Evolutionary conservation across 305 asterid genomes (phyloP), one percentile per base, ranked within the genome.

Genomic region (Fraxinus nigra): DNA sequence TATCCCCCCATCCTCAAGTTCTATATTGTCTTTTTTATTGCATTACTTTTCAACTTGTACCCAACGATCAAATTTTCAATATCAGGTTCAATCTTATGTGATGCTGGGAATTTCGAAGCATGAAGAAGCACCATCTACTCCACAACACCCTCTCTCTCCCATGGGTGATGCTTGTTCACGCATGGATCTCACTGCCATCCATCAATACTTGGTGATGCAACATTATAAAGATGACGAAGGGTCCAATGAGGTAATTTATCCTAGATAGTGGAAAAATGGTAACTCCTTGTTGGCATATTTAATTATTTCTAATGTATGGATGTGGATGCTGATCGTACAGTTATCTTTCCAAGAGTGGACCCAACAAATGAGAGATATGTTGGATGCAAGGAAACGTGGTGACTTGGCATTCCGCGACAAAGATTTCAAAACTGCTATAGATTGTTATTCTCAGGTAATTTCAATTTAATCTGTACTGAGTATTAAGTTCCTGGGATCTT

Each of bases 281-380:
- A 61, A 74, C 34, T 78, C 70, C 34, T 78, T 65, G 43, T 22
- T 54, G 51, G 73, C 30, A 51, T 83, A 8, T 79, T 46, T 87
- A 56, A 84, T 24, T 10, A 10, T 40, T 40, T 40, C 82, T 82
- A 11, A 88, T 59, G 33, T 79, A 59, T 63, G 18, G 22, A 69
- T 67, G 28, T 83, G 79, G 65, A 65, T 79, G 81, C 37, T 54
- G 77, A 79, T 84, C 13, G 35, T 65, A 24, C 35, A 95, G 99
- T 89, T 95, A 82, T 93, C 99, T 75, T 95, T 95, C 90, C 98
- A 95, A 94, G 99, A 95, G 87, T 95, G 99, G 99, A 95, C 99
- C 86, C 98, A 95, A 82, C 99, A 95, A 87, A 95, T 95, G 97
- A 92, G 97, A 87, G 99, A 94, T 79, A 94, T 95, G 99, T 78